These are phyloP conservation scores for Tilletia caries DNA, from an alignment of 1,284 basidiomycete genomes.

Conservation along the genomic window DNA sequence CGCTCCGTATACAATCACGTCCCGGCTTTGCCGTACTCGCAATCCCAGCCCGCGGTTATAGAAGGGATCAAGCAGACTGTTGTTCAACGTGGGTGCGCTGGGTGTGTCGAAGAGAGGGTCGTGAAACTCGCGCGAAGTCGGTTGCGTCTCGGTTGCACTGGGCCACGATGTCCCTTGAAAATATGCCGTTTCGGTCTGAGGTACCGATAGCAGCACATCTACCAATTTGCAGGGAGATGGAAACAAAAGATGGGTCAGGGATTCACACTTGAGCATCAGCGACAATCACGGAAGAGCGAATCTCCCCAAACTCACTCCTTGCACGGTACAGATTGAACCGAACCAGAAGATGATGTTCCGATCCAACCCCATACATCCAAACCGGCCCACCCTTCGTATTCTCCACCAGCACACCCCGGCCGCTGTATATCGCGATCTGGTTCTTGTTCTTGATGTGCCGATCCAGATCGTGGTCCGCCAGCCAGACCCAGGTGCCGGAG, in stretches of 20 bases:
- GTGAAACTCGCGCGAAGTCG: slow-evolving; percentile 18
- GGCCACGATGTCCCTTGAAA: slow-evolving; percentile 32
- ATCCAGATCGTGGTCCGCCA: slow-evolving; percentile 66
- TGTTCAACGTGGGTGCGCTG: slow-evolving; percentile 14
- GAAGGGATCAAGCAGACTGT: slow-evolving; percentile 17
- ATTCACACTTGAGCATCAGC: no score
- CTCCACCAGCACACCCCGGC: slow-evolving; percentile 72
- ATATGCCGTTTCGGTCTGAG: slow-evolving; percentile 45
- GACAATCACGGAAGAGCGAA: no score
- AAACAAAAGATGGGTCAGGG: neutral
- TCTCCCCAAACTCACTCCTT: slow-evolving; percentile 16
- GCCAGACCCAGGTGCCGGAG: slow-evolving; percentile 72
- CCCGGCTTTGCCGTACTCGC: slow-evolving; percentile 27
- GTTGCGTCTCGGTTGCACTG: slow-evolving; percentile 22
- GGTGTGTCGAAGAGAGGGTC: slow-evolving; percentile 33
- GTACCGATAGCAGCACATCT: slow-evolving; percentile 37
- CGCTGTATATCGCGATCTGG: slow-evolving; percentile 67
- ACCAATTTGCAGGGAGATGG: no score
- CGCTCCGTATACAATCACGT: slow-evolving; percentile 32
- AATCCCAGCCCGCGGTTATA: slow-evolving; percentile 40
- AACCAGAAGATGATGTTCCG: slow-evolving; percentile 43
- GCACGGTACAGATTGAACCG: slow-evolving; percentile 44
- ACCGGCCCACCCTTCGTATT: slow-evolving; percentile 42
- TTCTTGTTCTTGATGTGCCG: slow-evolving; percentile 9
- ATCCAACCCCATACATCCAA: slow-evolving; percentile 54